Base-by-base conservation (phyloP, 2,329 filamentous ascomycete genomes). In the Diaporthe aspalathi region DNA sequence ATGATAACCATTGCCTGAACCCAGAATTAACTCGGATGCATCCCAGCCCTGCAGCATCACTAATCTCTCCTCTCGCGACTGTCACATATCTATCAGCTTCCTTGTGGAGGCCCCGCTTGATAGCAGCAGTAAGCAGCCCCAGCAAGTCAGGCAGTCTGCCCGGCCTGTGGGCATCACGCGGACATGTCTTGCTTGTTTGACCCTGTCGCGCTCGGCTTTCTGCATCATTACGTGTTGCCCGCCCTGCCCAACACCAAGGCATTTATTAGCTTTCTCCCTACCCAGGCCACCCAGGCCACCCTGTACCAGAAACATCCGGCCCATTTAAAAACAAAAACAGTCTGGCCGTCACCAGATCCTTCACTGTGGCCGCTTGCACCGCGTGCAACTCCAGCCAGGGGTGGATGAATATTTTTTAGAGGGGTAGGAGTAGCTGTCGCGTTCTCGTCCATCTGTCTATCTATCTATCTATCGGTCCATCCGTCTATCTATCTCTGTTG, bases 161-260 rank as follows among this genome's bases (percentile, higher is more conserved):
- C 29, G 56, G 38, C 22, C 56, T 22, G 56, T 1, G 40, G n/a
- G 57, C 57, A 49, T 63, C 60, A 63, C 60, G 60, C 60, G 60
- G 43, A 4, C 60, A 11, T 24, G 43, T 63, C 27, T n/a, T 29
- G 57, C 43, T 49, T 63, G 60, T n/a, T 49, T 35, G 32, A 1
- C 60, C 12, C 27, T 63, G 60, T 43, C 22, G 60, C 56, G n/a
- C n/a, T n/a, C n/a, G 60, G 24, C 20, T 49, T 24, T 6, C 60
- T 63, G 60, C 60, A 49, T 49, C 60, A 63, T 63, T 63, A 63
- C 60, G 60, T 63, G 49, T 63, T 63, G 60, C 45, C 57, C 60
- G 60, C 45, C 57, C 60, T 35, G 60, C 43, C 43, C 57, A 63
- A 32, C 40, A 63, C 24, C 57, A 22, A 22, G 27, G 20, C 24